Conservation (phyloP, 441 rosid species). For the Viola pubescens region DNA sequence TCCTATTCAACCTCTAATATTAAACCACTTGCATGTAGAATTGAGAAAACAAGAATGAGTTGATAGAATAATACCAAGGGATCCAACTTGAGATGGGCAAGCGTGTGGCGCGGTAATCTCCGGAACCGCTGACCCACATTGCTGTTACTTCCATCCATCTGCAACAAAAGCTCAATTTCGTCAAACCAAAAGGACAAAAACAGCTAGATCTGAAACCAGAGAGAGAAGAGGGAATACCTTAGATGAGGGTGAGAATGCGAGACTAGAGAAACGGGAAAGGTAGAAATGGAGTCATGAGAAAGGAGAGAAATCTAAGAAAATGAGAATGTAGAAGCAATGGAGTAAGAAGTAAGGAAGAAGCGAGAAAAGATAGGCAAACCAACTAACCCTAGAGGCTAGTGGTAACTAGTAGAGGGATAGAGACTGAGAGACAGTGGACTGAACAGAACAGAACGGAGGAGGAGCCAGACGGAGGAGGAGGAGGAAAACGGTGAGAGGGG, state of each 20-base stretch:
- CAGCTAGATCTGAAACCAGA: conserved; percentile 6
- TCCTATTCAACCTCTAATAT: not conserved
- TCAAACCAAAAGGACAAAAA: not conserved
- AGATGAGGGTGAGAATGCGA: no score
- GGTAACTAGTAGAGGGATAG: not conserved
- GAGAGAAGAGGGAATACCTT: no score
- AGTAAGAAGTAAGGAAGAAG: no score
- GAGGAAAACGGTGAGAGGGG: not conserved
- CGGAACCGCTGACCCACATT: conserved; percentile 68
- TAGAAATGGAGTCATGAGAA: no score
- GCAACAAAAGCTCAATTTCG: not conserved
- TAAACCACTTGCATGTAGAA: not conserved
- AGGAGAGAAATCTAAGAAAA: no score
- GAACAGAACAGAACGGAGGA: not conserved
- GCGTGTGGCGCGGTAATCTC: conserved; percentile 58
- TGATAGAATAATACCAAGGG: conserved; percentile 42
- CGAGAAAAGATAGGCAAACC: no score
- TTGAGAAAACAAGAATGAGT: not conserved
- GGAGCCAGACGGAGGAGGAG: no score
- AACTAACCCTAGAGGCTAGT: no score
- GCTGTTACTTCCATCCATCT: conserved; percentile 20
- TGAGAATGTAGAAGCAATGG: no score
- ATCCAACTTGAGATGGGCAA: conserved; percentile 68
- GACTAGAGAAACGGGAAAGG: no score
- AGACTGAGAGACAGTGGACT: not conserved